Base-by-base conservation (phyloP, 2,329 filamentous ascomycete genomes). In the Fusarium denticulatum region DNA sequence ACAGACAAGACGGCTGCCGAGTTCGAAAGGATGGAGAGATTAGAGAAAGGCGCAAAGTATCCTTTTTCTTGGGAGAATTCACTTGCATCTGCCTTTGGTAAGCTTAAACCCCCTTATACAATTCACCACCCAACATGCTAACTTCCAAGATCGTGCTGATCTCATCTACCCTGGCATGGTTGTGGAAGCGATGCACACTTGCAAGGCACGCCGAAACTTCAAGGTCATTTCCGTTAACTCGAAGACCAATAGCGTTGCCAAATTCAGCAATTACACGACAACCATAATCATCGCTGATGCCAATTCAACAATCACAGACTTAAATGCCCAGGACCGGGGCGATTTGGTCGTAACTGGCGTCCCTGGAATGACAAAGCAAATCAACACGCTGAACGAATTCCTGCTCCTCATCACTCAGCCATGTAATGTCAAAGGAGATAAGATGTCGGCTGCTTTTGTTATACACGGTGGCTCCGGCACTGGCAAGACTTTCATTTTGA, bases 401-500 rank as follows among this genome's bases (percentile, higher is more conserved):
- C 86, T 97, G 30, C 79, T 81, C 30, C 85, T 86, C 66, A 92
- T 92, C 74, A 86, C 85, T 50, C 79, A 80, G 2, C 77, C 77
- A 3, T 81, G 81, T 42, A 75, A 77, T 65, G 56, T 78, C 47
- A 67, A 78, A 62, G 65, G 77, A 63, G 77, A 83, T 72, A 74
- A 78, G 36, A 81, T 78, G 74, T 83, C 88, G 2, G 86, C 88
- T 59, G 90, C 90, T 1, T 87, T 96, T 40, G 86, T 96, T 30
- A 85, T 98, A 9, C 92, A 97, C 79, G 96, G 96, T 20, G 91
- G 93, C 24, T 89, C 90, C 70, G 95, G 96, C 16, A 97, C 94
- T 1, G 96, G 96, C 30, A 98, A 98, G 83, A 92, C 90, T 1
- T 87, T 93, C 72, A 85, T 98, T 1, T 84, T 98, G 3, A 81